Base-by-base conservation (phyloP, 2,329 filamentous ascomycete species). In the Apiospora saccharicola region DNA sequence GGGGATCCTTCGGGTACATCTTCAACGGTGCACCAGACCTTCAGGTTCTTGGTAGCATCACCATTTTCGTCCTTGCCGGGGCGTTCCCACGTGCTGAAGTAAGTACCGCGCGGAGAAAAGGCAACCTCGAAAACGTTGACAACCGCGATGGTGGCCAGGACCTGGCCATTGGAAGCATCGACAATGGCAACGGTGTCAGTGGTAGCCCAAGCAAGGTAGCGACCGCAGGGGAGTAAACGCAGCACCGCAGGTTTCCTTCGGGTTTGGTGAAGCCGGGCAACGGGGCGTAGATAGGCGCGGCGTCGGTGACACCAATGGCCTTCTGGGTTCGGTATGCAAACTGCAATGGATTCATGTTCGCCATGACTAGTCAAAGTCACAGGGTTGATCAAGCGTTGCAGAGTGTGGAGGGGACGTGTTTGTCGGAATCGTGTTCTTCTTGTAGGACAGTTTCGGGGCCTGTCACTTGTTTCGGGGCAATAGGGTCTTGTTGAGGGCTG, bases 301-400 rank as follows among this genome's bases (percentile, higher is more conserved):
- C 94, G 87, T 98, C 94, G 85, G 97, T 91, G 84, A 98, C 88
- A 80, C 95, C 95, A 87, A 99, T 95, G 84, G 92, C 92, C 91
- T 98, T 98, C 85, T 95, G 93, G 84, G 96, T 98, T 86, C 96
- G 94, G 89, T 93, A 98, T 85, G 94, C 94, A 91, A 98, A 93
- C 91, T 98, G 96, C 86, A 96, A 93, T 81, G 94, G 91, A 64
- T 64, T 64, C 57, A 64, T 37, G 88, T 89, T 92, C 83, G 94
- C 93, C 95, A 98, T 98, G 90, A 91, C 93, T 95, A 95, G 90
- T 91, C 82, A 94, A 95, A 95, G 93, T 88, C 92, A 94, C 93
- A 93, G 91, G 77, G 43, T 61, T 67, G 57, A 71, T 70, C 68
- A 43, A 57, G 68, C 68, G 47, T 51, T 70, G 68, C 68, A 70